phyloP scores from a whole-genome alignment of 2,329 filamentous ascomycete genomes.

The Neoascochyta sp. region DNA sequence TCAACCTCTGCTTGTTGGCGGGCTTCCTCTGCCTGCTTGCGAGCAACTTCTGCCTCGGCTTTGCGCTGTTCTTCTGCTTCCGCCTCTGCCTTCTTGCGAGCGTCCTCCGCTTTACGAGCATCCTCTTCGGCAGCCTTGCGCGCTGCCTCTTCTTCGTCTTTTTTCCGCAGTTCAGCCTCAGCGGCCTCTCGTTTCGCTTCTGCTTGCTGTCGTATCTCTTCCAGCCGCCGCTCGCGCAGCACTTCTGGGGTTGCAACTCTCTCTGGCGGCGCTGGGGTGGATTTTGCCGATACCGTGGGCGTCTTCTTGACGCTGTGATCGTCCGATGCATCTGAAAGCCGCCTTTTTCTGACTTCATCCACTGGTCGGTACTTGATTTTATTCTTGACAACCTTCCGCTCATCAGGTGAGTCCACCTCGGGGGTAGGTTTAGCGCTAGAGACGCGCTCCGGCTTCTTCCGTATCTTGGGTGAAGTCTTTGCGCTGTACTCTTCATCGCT shows the following conservation, averaged over 20 bases:
- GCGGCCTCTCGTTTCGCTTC: slow-evolving; percentile 25
- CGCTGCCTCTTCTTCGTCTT: slow-evolving; percentile 26
- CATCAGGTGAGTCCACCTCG: slow-evolving; percentile 35
- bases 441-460: slow-evolving; percentile 23
- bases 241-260: slow-evolving; percentile 32
- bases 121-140: slow-evolving; percentile 28
- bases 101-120: too few relatives aligned
- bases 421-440: slow-evolving; percentile 30
- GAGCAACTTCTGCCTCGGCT: slow-evolving; percentile 32
- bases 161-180: slow-evolving; percentile 24
- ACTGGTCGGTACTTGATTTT: slow-evolving; percentile 32
- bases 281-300: slow-evolving; percentile 33
- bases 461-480: slow-evolving; percentile 26
- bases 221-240: slow-evolving; percentile 33
- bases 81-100: slow-evolving; percentile 25
- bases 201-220: slow-evolving; percentile 29
- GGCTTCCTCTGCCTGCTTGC: slow-evolving; percentile 30
- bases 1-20: slow-evolving; percentile 29
- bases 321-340: slow-evolving; percentile 32
- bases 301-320: slow-evolving; percentile 31
- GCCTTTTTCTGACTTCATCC: slow-evolving; percentile 32
- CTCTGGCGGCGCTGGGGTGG: slow-evolving; percentile 34
- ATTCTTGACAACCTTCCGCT: slow-evolving; percentile 30
- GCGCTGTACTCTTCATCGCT: slow-evolving; percentile 28
- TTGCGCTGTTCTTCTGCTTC: slow-evolving; percentile 29